Evolutionary conservation across 2,329 filamentous ascomycete genomes (phyloP).

Genomic region (Aspergillus tubingensis): DNA sequence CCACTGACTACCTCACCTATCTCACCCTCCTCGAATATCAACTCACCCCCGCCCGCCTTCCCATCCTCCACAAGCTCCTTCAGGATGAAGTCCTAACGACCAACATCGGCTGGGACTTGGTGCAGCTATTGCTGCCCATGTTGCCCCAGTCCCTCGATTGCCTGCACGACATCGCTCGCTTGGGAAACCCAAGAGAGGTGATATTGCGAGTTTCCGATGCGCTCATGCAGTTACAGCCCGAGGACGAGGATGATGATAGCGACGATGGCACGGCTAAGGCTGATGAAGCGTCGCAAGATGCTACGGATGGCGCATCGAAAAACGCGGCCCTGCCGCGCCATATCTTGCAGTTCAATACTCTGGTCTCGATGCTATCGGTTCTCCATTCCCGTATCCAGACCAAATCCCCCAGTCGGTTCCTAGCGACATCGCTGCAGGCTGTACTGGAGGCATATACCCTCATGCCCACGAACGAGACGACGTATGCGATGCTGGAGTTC

Average conservation of each 20-base stretch:
- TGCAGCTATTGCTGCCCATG: conserved; percentile 62
- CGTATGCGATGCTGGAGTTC: conserved; percentile 58
- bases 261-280: not conserved
- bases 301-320: conserved; percentile 18
- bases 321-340: conserved; percentile 26
- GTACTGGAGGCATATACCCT: conserved; percentile 61
- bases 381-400: conserved; percentile 65
- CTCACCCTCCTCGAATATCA: conserved; percentile 67
- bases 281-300: not conserved
- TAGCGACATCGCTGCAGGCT: conserved; percentile 65
- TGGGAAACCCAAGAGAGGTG: conserved; percentile 66
- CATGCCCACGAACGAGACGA: conserved; percentile 58
- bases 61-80: conserved; percentile 59
- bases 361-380: conserved; percentile 55
- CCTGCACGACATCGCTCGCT: conserved; percentile 60
- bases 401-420: conserved; percentile 64
- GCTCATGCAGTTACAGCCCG: conserved; percentile 58
- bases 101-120: conserved; percentile 68
- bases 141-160: conserved; percentile 61
- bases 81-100: conserved; percentile 62
- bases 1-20: conserved; percentile 67
- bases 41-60: conserved; percentile 59
- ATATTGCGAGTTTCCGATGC: conserved; percentile 65
- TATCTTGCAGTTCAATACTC: conserved; percentile 45
- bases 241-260: conserved; percentile 31